A percentile compares a stretch with the other conserved stretches of the same genome.
Evolutionary conservation across 805 yeast species (phyloP).

Genomic region (Schwanniomyces occidentalis): DNA sequence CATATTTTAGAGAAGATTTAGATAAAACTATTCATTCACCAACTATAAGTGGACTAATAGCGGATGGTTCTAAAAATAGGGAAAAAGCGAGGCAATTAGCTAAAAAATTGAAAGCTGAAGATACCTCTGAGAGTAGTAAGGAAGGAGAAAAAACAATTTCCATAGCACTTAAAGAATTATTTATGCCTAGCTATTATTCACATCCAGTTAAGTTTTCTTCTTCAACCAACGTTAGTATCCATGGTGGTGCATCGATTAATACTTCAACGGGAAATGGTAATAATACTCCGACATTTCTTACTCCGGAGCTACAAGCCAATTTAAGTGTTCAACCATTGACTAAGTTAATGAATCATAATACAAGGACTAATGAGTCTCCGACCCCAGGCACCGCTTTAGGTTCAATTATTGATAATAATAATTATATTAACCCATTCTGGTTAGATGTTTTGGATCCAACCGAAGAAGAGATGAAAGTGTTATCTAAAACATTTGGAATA

Average conservation of each 20-base stretch:
- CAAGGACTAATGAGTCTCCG: conserved; percentile 3
- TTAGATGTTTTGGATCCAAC: conserved; percentile 89
- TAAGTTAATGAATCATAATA: conserved; percentile 1
- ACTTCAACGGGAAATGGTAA: neutral
- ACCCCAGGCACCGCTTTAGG: conserved; percentile 11
- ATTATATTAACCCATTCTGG: conserved; percentile 59
- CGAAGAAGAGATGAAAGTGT: conserved; percentile 93
- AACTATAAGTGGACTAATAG: conserved; percentile 73
- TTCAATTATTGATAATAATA: conserved; percentile 10
- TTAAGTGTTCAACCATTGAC: neutral
- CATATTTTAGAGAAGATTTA: conserved; percentile 88
- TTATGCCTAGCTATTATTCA: conserved; percentile 24
- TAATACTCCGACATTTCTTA: neutral
- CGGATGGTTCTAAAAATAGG: conserved; percentile 6
- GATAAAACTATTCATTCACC: conserved; percentile 90
- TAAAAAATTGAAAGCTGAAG: conserved; percentile 16
- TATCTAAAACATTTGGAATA: conserved; percentile 87
- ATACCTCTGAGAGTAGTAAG: conserved; percentile 5
- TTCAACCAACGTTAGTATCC: conserved; percentile 6
- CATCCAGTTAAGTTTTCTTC: neutral
- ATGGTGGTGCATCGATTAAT: conserved; percentile 1
- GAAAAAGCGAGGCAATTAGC: conserved; percentile 10
- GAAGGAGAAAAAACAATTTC: conserved; percentile 4
- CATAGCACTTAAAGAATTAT: conserved; percentile 21
- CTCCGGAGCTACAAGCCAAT: neutral